Conservation (phyloP, 2,329 filamentous ascomycete genomes). For the Penicillium sp. region DNA sequence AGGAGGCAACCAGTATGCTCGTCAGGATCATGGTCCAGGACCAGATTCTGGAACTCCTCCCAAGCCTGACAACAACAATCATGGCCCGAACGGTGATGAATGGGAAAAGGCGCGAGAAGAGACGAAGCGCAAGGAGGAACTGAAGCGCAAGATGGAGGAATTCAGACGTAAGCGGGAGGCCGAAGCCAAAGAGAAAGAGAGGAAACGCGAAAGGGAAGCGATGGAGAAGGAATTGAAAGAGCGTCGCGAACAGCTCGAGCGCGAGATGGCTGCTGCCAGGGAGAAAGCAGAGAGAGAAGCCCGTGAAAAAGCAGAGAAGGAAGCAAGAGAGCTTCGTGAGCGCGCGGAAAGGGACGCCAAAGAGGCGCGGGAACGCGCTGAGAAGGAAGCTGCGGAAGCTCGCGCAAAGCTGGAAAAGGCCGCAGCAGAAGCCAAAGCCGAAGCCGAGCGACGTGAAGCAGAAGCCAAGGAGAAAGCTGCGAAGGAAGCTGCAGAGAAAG, state of each 20-base stretch:
- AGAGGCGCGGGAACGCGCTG: conserved; percentile 17
- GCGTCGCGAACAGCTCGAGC: conserved; percentile 46
- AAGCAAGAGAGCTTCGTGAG: conserved; percentile 26
- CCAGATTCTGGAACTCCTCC: conserved; percentile 20
- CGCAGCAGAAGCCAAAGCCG: conserved; percentile 34
- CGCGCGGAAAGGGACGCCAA: conserved; percentile 29
- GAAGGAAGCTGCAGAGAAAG: conserved; percentile 66
- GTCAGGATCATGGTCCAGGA: conserved; percentile 37
- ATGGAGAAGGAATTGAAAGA: conserved; percentile 47
- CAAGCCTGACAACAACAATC: conserved; percentile 20
- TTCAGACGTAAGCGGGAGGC: conserved; percentile 43
- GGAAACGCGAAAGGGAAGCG: conserved; percentile 44
- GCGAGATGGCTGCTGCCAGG: conserved; percentile 40
- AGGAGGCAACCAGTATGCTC: conserved; percentile 38
- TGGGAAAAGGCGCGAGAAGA: conserved; percentile 39
- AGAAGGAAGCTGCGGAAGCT: conserved; percentile 14
- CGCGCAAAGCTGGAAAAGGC: conserved; percentile 25
- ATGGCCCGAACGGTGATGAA: conserved; percentile 28
- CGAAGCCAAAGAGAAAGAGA: conserved; percentile 43
- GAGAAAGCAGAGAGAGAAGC: conserved; percentile 42
- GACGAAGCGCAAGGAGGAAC: conserved; percentile 42
- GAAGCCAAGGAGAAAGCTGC: conserved; percentile 42
- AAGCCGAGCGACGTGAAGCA: conserved; percentile 36
- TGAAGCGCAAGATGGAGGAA: conserved; percentile 45
- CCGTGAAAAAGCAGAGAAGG: conserved; percentile 9